phyloP scores from a whole-genome alignment of 1,139 yeast species.

The Suhomyces choctaworum region DNA sequence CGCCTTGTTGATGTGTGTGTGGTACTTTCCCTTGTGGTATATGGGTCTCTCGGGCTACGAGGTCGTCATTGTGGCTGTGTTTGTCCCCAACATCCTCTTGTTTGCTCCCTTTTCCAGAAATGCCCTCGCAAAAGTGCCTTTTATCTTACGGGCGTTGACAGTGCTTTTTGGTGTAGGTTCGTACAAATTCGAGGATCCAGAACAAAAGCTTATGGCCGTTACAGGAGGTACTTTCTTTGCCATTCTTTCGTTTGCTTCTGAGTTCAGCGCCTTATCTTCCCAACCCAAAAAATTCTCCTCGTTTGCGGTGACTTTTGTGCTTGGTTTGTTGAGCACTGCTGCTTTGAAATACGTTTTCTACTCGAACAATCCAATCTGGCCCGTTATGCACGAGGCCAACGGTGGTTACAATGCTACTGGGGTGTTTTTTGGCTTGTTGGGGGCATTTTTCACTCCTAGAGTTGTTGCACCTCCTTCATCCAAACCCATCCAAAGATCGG shows the following conservation, averaged over 20 bases:
- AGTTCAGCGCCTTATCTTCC: conserved; percentile 48
- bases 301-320: conserved; percentile 60
- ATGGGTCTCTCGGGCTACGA: conserved; percentile 98
- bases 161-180: conserved; percentile 76
- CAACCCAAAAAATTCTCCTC: conserved; percentile 48
- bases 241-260: conserved; percentile 62
- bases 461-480: conserved; percentile 14
- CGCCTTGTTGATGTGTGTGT: conserved; percentile 78
- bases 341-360: conserved; percentile 72
- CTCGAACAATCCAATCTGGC: conserved; percentile 96
- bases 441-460: conserved; percentile 54
- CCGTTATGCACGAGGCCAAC: conserved; percentile 79
- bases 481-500: conserved; percentile 19
- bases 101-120: conserved; percentile 52
- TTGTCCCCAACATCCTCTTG: conserved; percentile 60
- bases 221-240: conserved; percentile 69
- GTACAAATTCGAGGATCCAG: conserved; percentile 66
- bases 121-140: conserved; percentile 43
- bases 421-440: conserved; percentile 60
- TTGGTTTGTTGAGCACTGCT: conserved; percentile 75
- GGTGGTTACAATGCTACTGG: conserved; percentile 87
- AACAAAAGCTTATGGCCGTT: conserved; percentile 60
- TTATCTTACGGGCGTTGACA: conserved; percentile 53
- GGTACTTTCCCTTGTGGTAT: conserved; percentile 98
- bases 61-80: conserved; percentile 56